These are phyloP conservation scores for Suhomyces yuchorum DNA, from an alignment of 1,139 yeast species.

Conservation along the genomic window DNA sequence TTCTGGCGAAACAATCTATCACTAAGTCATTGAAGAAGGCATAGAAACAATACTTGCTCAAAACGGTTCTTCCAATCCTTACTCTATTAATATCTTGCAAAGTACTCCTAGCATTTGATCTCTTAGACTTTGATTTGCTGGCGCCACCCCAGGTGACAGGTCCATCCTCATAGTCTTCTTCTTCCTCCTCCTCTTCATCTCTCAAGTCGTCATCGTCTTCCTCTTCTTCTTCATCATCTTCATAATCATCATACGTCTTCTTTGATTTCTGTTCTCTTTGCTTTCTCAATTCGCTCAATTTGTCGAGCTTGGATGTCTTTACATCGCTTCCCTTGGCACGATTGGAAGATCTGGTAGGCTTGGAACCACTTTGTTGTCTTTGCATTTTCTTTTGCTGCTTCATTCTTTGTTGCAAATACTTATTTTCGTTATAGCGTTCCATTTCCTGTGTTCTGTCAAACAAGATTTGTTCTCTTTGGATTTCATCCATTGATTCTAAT, in stretches of 20 bases:
- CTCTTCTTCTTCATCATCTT: constrained; percentile 43
- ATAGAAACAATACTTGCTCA: constrained; percentile 76
- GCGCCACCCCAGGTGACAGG: constrained; percentile 56
- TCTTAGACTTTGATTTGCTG: constrained; percentile 27
- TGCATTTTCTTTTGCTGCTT: constrained; percentile 42
- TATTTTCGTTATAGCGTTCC: constrained; percentile 82
- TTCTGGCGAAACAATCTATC: constrained; percentile 75
- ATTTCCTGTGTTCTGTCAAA: constrained; percentile 92
- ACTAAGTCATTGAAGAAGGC: constrained; percentile 74
- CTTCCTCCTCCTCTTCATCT: constrained; percentile 47
- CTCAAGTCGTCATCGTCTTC: constrained; percentile 40
- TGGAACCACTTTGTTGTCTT: constrained; percentile 38
- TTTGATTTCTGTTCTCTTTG: constrained; percentile 70
- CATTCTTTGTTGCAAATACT: constrained; percentile 79
- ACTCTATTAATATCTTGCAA: constrained; percentile 67
- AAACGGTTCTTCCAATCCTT: constrained; percentile 74
- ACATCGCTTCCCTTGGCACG: constrained; percentile 26
- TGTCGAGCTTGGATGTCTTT: constrained; percentile 44
- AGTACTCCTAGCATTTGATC: constrained; percentile 39
- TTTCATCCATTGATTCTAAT: constrained; percentile 80
- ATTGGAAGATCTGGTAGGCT: constrained; percentile 29
- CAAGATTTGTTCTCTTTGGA: constrained; percentile 84
- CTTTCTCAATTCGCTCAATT: constrained; percentile 79
- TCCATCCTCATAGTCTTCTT: constrained; percentile 35
- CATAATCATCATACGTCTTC: constrained; percentile 29